phyloP scores from a whole-genome alignment of 208 protist genomes.

The Wallacemonas collosoma region DNA sequence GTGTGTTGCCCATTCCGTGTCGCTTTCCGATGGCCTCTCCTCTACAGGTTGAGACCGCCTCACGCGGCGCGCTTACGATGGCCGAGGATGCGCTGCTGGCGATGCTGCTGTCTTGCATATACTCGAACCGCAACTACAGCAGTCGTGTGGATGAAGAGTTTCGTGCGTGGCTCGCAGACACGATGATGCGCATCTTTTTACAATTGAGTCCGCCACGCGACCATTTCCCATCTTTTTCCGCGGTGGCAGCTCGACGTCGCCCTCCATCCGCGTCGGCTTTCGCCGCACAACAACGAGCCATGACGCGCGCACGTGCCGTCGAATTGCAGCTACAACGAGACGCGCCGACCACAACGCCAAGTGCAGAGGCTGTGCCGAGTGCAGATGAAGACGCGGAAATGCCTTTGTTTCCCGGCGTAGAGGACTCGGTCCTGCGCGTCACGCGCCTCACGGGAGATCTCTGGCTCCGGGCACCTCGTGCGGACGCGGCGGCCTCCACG shows the following conservation, averaged over 20 bases:
- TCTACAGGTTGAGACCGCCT: not conserved
- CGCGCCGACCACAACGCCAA: too few species aligned
- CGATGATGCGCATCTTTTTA: not conserved
- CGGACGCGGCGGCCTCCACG: too few species aligned
- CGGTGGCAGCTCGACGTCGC: not conserved
- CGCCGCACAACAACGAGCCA: not conserved
- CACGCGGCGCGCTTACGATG: not conserved
- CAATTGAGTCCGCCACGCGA: not conserved
- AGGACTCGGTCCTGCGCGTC: conserved; percentile 11
- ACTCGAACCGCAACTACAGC: conserved; percentile 12
- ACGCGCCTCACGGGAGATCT: conserved; percentile 12
- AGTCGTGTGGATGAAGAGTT: conserved; percentile 11
- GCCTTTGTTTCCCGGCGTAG: conserved; percentile 5
- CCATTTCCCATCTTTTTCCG: not conserved
- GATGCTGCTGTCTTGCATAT: not conserved
- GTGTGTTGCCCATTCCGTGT: not conserved
- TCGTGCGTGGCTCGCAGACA: conserved; percentile 8
- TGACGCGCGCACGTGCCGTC: not conserved
- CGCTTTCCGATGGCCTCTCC: not conserved
- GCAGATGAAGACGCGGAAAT: not conserved
- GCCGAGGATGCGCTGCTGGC: conserved; percentile 9
- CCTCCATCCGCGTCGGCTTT: not conserved
- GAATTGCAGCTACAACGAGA: too few species aligned
- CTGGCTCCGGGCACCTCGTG: not conserved
- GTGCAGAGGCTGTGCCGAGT: too few species aligned